Conservation (phyloP, 768 basidiomycete species). For the Kwoniella heveanensis region DNA sequence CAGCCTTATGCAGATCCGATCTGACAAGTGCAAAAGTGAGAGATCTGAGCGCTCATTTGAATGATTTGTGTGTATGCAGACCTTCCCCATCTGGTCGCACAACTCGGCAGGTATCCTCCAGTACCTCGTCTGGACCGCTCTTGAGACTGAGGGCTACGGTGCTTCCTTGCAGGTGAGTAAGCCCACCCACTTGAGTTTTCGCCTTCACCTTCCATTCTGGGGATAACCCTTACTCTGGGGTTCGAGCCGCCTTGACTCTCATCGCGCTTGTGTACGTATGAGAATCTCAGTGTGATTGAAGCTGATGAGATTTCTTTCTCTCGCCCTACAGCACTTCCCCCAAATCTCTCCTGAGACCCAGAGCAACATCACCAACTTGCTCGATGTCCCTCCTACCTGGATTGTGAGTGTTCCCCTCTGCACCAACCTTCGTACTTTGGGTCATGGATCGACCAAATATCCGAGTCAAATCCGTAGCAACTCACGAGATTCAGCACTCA, state of each 20-base stretch:
- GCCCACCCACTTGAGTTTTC: neutral
- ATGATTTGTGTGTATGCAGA: constrained; percentile 16
- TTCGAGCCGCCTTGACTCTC: too few species aligned
- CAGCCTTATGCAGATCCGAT: too few species aligned
- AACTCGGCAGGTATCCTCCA: constrained; percentile 55
- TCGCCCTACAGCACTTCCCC: constrained; percentile 34
- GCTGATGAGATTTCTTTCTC: too few species aligned
- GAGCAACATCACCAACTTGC: constrained; percentile 18
- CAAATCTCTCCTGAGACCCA: constrained; percentile 21
- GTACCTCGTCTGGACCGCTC: constrained; percentile 54
- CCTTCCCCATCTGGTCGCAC: constrained; percentile 49
- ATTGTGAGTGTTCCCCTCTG: constrained; percentile 28
- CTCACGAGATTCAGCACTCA: too few species aligned
- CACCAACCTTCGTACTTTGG: too few species aligned
- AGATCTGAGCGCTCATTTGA: too few species aligned
- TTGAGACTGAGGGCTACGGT: constrained; percentile 55
- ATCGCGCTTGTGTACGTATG: too few species aligned
- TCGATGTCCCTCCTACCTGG: constrained; percentile 34
- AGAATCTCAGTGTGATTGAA: too few species aligned
- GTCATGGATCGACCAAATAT: too few species aligned
- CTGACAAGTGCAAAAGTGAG: too few species aligned
- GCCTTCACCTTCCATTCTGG: neutral
- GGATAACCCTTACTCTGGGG: too few species aligned
- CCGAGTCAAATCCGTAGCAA: too few species aligned
- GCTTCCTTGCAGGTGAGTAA: constrained; percentile 46